Evolutionary conservation across 1,284 basidiomycete species (phyloP).

Genomic region (Ustanciosporium gigantosporum): DNA sequence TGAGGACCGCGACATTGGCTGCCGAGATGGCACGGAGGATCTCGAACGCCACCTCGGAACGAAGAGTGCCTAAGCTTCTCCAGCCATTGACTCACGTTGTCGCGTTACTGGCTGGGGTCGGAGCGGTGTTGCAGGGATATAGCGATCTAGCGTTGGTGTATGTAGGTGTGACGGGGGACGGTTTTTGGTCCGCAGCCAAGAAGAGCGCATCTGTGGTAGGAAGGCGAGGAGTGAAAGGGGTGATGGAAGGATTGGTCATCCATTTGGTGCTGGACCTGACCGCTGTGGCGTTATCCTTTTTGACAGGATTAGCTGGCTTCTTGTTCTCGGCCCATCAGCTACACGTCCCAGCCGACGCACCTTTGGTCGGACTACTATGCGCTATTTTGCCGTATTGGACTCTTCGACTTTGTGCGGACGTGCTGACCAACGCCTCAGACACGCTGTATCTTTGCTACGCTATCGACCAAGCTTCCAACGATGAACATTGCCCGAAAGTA

Average conservation of each 20-base stretch:
- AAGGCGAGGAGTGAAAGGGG: constrained; percentile 59
- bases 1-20: constrained; percentile 64
- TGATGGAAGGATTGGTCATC: constrained; percentile 67
- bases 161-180: constrained; percentile 80
- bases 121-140: constrained; percentile 39
- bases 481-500: constrained; percentile 34
- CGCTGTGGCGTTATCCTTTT: constrained; percentile 75
- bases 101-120: constrained; percentile 70
- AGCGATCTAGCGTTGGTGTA: constrained; percentile 83
- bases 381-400: constrained; percentile 79
- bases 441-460: constrained; percentile 85
- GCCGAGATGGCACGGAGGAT: constrained; percentile 65
- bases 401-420: constrained; percentile 77
- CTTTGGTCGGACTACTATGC: constrained; percentile 75
- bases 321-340: constrained; percentile 84
- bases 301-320: constrained; percentile 80
- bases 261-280: constrained; percentile 69
- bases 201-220: constrained; percentile 69
- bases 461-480: constrained; percentile 73
- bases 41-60: constrained; percentile 28
- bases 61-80: constrained; percentile 54
- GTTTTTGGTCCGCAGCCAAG: constrained; percentile 77
- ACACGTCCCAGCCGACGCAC: constrained; percentile 74
- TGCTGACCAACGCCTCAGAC: constrained; percentile 80
- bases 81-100: constrained; percentile 65